Evolutionary conservation across 225 moss, liverwort and hornwort genomes (phyloP).

Genomic region (Anthoceros angustus): DNA sequence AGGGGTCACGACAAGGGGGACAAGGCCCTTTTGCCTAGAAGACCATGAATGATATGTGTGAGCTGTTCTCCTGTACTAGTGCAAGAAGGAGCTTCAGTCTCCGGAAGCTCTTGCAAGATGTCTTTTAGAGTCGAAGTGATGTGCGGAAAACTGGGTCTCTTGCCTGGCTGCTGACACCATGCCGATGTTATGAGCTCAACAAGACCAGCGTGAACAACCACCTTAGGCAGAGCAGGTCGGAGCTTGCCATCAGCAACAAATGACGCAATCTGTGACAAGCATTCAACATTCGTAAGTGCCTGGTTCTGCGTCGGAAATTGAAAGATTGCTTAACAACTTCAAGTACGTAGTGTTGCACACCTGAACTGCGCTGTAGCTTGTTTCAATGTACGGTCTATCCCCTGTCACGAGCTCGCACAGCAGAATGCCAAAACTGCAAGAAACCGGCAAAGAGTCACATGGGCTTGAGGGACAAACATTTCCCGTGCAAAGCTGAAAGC

Average conservation of each 20-base stretch:
- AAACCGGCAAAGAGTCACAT: neutral
- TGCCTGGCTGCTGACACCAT: conserved; percentile 15
- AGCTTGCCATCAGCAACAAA: conserved; percentile 17
- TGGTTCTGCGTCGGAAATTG: neutral
- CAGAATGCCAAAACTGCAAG: conserved; percentile 21
- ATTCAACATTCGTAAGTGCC: neutral
- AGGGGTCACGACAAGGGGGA: no score
- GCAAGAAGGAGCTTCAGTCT: neutral
- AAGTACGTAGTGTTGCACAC: neutral
- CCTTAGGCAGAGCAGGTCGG: conserved; percentile 15
- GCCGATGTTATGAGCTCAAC: conserved; percentile 12
- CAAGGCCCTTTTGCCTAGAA: neutral
- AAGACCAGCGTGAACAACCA: conserved; percentile 7
- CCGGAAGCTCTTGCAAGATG: neutral
- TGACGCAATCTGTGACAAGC: conserved; percentile 19
- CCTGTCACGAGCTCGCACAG: conserved; percentile 26
- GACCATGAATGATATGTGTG: neutral
- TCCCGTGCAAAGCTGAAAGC: neutral
- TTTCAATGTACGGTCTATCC: conserved; percentile 21
- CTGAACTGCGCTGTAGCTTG: conserved; percentile 17
- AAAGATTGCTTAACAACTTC: neutral
- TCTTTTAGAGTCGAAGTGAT: conserved; percentile 12
- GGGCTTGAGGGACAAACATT: no score
- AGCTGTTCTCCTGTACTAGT: neutral
- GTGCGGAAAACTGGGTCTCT: conserved; percentile 20